Evolutionary conservation across 1,139 yeast species (phyloP), one percentile per base, ranked within the genome.

Genomic region (Debaryomyces nepalensis): DNA sequence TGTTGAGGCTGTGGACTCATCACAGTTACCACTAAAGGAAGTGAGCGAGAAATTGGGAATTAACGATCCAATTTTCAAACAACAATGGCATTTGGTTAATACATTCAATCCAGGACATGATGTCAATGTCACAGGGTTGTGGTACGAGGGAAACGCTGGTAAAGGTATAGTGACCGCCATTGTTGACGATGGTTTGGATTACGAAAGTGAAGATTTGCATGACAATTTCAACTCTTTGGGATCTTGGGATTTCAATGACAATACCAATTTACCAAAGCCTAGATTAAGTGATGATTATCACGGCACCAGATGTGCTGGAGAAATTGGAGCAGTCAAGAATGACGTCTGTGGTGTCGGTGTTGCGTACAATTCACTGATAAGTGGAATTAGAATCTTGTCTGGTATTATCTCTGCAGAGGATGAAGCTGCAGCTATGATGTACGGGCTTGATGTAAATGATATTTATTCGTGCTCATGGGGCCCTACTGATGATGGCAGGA

Each of bases 381-480:
- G 97, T 6, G 99, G 99, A 0, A 79, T 95, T 22, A 78, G 99
- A 45, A 93, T 95, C 47, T 73, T 95, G 37, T 86, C 96, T 0
- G 95, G 88, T 2, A 71, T 77, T 27, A 79, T 95, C 39, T 82
- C 95, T 3, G 73, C 88, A 4, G 95, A 85, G 42, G 96, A 90
- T 48, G 99, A 95, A 63, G 98, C 99, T 0, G 80, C 87, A 2
- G 87, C 98, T 0, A 69, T 95, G 72, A 75, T 87, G 33, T 87
- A 85, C 63, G 95, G 84, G 0, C 70, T 86, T 54, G 91, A 88
- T 47, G 74, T 77, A 8, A 93, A 93, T 60, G 96, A 91, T 62
- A 93, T 95, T 29, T 95, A 89, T 63, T 88, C 97, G 3, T 95
- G 99, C 63, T 89, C 97, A 4, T 95, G 99, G 99, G 99, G 99